Evolutionary conservation across 2,329 filamentous ascomycete genomes (phyloP).

Genomic region (Fusarium tricinctum): DNA sequence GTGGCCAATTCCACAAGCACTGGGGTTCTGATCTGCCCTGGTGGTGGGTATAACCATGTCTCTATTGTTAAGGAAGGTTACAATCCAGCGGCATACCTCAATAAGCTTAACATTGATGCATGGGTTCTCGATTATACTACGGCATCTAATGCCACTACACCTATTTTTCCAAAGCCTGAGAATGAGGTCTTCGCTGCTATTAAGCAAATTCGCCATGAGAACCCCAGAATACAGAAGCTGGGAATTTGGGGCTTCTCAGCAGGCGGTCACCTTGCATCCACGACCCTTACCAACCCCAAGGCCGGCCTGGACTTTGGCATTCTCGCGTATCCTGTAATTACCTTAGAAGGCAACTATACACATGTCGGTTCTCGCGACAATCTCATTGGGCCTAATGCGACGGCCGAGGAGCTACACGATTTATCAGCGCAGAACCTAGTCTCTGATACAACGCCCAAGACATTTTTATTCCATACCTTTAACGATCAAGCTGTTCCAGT

Average conservation of each 20-base stretch:
- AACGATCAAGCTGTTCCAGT: too few relatives aligned
- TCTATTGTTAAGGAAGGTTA: constrained; percentile 26
- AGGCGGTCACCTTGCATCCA: constrained; percentile 30
- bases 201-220: constrained; percentile 6
- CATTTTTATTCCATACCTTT: too few relatives aligned
- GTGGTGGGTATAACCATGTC: constrained; percentile 23
- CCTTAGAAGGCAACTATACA: constrained; percentile 15
- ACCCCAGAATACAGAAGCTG: constrained; percentile 10
- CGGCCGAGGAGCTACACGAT: not conserved
- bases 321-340: constrained; percentile 24
- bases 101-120: constrained; percentile 15
- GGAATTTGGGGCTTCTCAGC: constrained; percentile 37
- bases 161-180: constrained; percentile 21
- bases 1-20: constrained; percentile 16
- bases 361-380: constrained; percentile 26
- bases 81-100: constrained; percentile 23
- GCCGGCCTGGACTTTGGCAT: constrained; percentile 1
- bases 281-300: constrained; percentile 24
- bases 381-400: constrained; percentile 13
- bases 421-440: too few relatives aligned
- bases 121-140: constrained; percentile 34
- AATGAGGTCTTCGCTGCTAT: constrained; percentile 22
- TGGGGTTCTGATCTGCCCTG: constrained; percentile 15
- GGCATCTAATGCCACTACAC: constrained; percentile 13
- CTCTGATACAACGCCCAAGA: too few relatives aligned